Evolutionary conservation across 2,329 filamentous ascomycete species (phyloP), one percentile per base, ranked within the genome.

Genomic region (Emmonsiellopsis sp.): DNA sequence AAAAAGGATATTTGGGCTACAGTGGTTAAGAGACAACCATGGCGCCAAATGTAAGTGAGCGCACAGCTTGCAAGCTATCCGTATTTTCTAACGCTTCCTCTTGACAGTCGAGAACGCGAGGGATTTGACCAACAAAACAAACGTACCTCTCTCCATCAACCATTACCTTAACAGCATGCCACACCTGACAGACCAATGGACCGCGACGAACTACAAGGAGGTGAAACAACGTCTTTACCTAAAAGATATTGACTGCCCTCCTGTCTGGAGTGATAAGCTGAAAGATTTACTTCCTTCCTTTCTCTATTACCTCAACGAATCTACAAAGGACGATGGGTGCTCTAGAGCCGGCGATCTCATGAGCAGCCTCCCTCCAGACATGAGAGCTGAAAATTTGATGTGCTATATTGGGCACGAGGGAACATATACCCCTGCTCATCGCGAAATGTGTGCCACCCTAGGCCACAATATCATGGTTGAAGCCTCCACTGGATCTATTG

Each of bases 401-500:
- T 97, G 92, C 68, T 98, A 98, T 64, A 86, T 97, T 62, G 93
- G 93, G 0, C 92, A 97, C 63, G 93, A 98, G 73, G 93, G 93
- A 5, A 98, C 93, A 1, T 97, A 92, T 65, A 98, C 93, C 0
- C 92, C 93, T 8, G 85, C 91, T 0, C 93, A 98, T 71, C 83
- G 89, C 60, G 93, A 98, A 69, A 98, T 98, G 93, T 98, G 93
- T 69, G 93, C 89, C 10, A 95, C 87, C 37, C 74, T 97, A 10
- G 92, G 93, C 0, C 93, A 98, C 61, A 98, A 98, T 65, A 92
- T 98, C 62, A 97, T 98, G 93, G 90, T 98, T 1, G 89, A 96
- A 60, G 84, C 90, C 2, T 97, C 92, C 0, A 71, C 70, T 44
- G 75, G 75, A 1, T 75, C 82, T 2, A 75, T 80, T 15, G 81